Evolutionary conservation across 2,329 filamentous ascomycete genomes (phyloP).

Genomic region (Colletotrichum camelliae): DNA sequence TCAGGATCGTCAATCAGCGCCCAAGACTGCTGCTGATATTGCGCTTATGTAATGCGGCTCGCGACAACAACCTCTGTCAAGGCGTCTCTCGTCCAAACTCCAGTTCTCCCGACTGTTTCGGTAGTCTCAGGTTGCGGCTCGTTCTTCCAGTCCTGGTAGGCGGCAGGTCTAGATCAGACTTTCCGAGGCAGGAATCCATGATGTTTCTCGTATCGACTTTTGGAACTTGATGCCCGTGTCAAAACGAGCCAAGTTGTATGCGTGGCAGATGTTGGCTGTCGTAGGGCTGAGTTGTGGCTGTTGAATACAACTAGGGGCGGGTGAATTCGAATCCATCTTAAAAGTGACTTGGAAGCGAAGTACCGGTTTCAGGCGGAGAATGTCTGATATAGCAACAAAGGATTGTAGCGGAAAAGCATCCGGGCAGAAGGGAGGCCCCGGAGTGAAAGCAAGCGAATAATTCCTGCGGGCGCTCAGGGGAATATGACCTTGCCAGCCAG

Average conservation of each 20-base stretch:
- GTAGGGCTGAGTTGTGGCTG: neutral
- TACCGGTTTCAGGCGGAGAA: neutral
- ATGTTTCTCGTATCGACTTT: neutral
- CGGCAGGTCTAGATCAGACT: neutral
- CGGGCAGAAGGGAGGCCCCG: neutral
- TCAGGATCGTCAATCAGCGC: neutral
- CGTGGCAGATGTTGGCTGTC: neutral
- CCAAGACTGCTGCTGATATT: neutral
- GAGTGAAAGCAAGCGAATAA: neutral
- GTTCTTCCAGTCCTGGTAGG: neutral
- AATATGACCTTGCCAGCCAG: neutral
- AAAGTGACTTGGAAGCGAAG: neutral
- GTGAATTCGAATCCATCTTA: neutral
- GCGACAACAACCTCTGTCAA: neutral
- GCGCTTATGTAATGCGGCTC: neutral
- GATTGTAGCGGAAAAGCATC: neutral
- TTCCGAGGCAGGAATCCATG: neutral
- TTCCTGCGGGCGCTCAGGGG: neutral
- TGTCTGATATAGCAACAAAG: neutral
- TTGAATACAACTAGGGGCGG: neutral
- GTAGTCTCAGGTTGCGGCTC: neutral
- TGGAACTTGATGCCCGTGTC: neutral
- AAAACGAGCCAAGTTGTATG: neutral
- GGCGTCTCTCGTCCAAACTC: neutral
- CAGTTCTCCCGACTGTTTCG: neutral